Evolutionary conservation across 345 rosid genomes (phyloP).

Genomic region (Sonneratia alba): DNA sequence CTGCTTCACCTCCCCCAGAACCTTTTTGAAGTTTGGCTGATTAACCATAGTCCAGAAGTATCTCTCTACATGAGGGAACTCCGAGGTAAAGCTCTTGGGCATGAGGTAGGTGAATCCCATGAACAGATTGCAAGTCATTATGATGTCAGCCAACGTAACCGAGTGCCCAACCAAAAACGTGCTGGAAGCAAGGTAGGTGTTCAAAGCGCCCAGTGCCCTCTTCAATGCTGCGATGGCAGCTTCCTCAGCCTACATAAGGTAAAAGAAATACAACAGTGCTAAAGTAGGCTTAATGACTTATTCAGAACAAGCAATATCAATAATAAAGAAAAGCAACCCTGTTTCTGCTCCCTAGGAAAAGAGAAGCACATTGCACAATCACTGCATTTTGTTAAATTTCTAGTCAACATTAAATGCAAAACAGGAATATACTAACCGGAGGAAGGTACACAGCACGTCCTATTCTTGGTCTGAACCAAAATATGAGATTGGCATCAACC

Average conservation of each 20-base stretch:
- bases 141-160: slow-evolving; percentile 78
- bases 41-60: slow-evolving; percentile 83
- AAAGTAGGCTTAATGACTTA: background rate
- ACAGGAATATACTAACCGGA: slow-evolving; percentile 39
- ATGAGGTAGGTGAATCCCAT: slow-evolving; percentile 38
- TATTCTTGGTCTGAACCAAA: slow-evolving; percentile 57
- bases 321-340: background rate
- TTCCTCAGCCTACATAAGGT: slow-evolving; percentile 65
- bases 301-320: too few relatives aligned
- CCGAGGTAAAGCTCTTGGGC: slow-evolving; percentile 77
- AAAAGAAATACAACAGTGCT: background rate
- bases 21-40: slow-evolving; percentile 80
- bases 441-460: slow-evolving; percentile 55
- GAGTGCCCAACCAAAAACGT: slow-evolving; percentile 90
- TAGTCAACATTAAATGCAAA: background rate
- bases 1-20: slow-evolving; percentile 80
- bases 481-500: slow-evolving; percentile 51
- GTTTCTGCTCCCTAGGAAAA: background rate
- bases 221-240: slow-evolving; percentile 52
- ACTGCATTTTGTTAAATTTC: background rate
- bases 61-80: slow-evolving; percentile 36
- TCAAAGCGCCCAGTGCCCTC: slow-evolving; percentile 73
- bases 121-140: slow-evolving; percentile 62
- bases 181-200: slow-evolving; percentile 58
- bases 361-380: background rate